A percentile compares a stretch with the other conserved stretches of the same genome.
These are phyloP conservation scores for Multifurca ochricompacta DNA, from an alignment of 768 basidiomycete species.

Conservation along the genomic window DNA sequence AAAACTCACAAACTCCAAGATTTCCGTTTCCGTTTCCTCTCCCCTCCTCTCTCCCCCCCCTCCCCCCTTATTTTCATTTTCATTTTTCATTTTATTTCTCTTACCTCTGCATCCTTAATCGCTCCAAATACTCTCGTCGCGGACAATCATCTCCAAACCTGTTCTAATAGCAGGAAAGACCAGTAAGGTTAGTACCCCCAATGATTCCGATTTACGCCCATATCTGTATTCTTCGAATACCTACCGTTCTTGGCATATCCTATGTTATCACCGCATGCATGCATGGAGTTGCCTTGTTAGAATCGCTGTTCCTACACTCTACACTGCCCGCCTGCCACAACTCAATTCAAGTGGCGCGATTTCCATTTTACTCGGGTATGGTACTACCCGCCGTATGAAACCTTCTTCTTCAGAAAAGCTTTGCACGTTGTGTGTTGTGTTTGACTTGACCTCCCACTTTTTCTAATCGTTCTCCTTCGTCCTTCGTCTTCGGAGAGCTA, in stretches of 20 bases:
- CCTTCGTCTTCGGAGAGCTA: constrained; percentile 14
- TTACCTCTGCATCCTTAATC: no score
- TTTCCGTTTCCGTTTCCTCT: background rate
- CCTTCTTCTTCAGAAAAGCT: constrained; percentile 12
- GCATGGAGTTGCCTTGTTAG: background rate
- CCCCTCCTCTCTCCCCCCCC: background rate
- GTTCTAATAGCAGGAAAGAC: background rate
- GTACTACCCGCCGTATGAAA: constrained; percentile 4
- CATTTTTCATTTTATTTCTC: background rate
- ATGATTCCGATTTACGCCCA: constrained; percentile 14
- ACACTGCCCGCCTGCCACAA: background rate
- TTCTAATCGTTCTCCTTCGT: background rate
- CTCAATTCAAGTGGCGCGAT: background rate
- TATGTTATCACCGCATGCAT: constrained; percentile 14
- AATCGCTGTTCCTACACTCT: constrained; percentile 8
- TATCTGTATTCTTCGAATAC: constrained; percentile 7
- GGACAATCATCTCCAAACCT: no score
- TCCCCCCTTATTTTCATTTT: background rate
- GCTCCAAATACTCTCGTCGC: no score
- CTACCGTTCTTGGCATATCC: constrained; percentile 7
- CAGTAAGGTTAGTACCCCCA: constrained; percentile 7
- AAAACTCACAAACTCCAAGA: background rate
- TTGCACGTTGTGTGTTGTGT: constrained; percentile 18
- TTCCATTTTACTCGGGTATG: constrained; percentile 4
- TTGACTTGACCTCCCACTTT: background rate